Conservation (phyloP, 139 green algal species). For the Ostreobium quekettii region DNA sequence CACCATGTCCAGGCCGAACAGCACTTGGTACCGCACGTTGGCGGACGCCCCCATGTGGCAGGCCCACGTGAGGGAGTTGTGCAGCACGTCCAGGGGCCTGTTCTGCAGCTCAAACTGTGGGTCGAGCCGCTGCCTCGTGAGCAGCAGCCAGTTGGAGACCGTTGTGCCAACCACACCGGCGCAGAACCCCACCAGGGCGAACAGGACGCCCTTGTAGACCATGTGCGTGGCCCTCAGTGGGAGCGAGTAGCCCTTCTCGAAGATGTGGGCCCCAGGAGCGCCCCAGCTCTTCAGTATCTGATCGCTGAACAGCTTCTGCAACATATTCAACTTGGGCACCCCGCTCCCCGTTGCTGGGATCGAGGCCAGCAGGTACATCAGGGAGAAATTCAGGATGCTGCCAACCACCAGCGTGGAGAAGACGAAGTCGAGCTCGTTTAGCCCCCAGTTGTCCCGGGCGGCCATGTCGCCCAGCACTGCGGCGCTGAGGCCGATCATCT, state of each 20-base stretch:
- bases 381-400: conserved; percentile 90
- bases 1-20: conserved; percentile 85
- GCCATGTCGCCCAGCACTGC: conserved; percentile 92
- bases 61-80: conserved; percentile 81
- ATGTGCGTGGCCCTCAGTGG: conserved; percentile 21
- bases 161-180: conserved; percentile 77
- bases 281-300: conserved; percentile 52
- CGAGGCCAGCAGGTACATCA: conserved; percentile 90
- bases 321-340: conserved; percentile 28
- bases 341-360: conserved; percentile 38
- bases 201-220: conserved; percentile 58
- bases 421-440: conserved; percentile 97
- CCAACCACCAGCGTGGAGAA: conserved; percentile 92
- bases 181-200: conserved; percentile 70
- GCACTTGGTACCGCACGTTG: conserved; percentile 88
- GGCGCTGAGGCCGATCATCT: conserved; percentile 87
- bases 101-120: conserved; percentile 59
- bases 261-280: conserved; percentile 45
- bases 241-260: conserved; percentile 9
- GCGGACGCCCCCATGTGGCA: conserved; percentile 87
- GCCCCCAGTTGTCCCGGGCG: conserved; percentile 82
- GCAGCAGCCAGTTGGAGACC: conserved; percentile 74
- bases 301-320: conserved; percentile 59
- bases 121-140: conserved; percentile 32
- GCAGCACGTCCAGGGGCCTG: conserved; percentile 63